Percentiles rank a stretch among this genome's conserved stretches.
Conservation (phyloP, 2,329 filamentous ascomycete genomes). For the Microdochium paspali region DNA sequence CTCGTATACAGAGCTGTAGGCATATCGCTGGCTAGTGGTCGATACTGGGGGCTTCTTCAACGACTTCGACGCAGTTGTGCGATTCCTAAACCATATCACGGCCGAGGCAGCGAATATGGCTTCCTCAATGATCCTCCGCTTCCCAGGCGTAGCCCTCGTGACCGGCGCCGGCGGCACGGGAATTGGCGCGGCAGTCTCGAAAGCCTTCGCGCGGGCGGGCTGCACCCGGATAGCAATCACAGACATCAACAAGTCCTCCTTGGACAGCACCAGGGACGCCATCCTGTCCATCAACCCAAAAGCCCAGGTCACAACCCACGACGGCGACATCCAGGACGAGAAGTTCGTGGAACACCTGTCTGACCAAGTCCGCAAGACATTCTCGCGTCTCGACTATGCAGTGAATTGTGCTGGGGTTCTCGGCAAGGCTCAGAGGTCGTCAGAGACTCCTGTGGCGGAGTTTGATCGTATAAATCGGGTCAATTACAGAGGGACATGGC, state of each 20-base stretch:
- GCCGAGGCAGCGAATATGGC: no score
- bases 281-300: conserved; percentile 22
- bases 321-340: conserved; percentile 39
- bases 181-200: conserved; percentile 44
- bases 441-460: conserved; percentile 33
- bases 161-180: conserved; percentile 40
- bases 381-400: conserved; percentile 43
- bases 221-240: conserved; percentile 43
- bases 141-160: conserved; percentile 35
- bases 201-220: conserved; percentile 37
- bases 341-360: conserved; percentile 29
- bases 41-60: no score
- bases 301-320: conserved; percentile 18
- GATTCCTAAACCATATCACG: no score
- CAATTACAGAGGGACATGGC: conserved; percentile 44
- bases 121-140: conserved; percentile 11
- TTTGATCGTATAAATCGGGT: conserved; percentile 45
- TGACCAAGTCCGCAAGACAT: conserved; percentile 18
- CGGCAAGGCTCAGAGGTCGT: conserved; percentile 27
- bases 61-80: no score
- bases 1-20: no score
- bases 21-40: no score
- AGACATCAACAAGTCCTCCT: conserved; percentile 33
- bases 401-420: conserved; percentile 47
- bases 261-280: conserved; percentile 24